Base-by-base conservation (phyloP, 2,329 filamentous ascomycete genomes). In the Aspergillus chevalieri region DNA sequence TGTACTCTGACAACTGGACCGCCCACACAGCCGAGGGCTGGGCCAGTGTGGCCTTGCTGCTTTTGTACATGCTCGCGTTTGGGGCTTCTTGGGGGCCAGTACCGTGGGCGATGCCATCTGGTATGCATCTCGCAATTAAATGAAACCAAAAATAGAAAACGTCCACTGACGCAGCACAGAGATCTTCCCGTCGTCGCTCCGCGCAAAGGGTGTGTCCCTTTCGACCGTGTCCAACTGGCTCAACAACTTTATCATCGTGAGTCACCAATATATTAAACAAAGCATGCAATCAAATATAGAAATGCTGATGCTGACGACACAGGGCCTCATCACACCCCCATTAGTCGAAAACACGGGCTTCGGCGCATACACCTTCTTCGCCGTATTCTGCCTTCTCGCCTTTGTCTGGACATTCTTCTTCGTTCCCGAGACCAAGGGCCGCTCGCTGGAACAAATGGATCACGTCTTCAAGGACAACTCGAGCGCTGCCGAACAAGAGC, bases 191-290 rank as follows among this genome's bases (percentile, higher is more conserved):
- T 78, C 76, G 1, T 75, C 74, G 0, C 67, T 80, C 0, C 73
- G 83, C 6, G 82, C 83, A 2, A 87, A 86, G 62, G 85, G 84
- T 30, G 82, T 84, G 0, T 82, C 82, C 1, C 69, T 85, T 2
- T 81, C 80, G 0, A 85, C 82, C 0, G 80, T 77, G 51, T 77
- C 77, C 5, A 84, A 83, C 66, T 87, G 85, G 75, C 65, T 84
- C 2, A 81, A 78, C 61, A 84, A 85, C 62, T 84, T 85, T 54
- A 77, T 82, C 46, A 80, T 84, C 22, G 70, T 70, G 50, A 59
- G 64, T 41, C 38, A n/a, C 21, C 21, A 6, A 17, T 61, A 22
- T 17, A 4, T 36, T 17, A n/a, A n/a, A 30, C 3, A 12, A 10
- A 9, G 1, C 6, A 2, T 2, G 47, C 15, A 30, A 33, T 50